Evolutionary conservation across 768 basidiomycete genomes (phyloP).

Genomic region (Dictyophora rubrovolvata): DNA sequence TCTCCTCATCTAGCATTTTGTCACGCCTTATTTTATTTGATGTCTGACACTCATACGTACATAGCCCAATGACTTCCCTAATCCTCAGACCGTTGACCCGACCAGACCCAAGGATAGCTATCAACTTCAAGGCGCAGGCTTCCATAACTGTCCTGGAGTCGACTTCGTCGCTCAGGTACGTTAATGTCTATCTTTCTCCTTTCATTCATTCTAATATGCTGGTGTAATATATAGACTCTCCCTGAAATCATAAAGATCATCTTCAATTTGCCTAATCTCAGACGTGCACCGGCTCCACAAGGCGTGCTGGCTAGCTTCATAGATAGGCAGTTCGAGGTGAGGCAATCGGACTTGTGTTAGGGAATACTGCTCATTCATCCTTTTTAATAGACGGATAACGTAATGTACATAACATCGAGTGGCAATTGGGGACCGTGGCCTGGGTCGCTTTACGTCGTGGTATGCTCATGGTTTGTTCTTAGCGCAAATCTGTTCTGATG

Average conservation of each 20-base stretch:
- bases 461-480: background rate
- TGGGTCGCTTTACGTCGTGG: conserved; percentile 24
- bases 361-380: too few species aligned
- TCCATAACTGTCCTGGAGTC: conserved; percentile 32
- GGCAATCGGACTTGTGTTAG: too few species aligned
- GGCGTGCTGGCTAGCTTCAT: conserved; percentile 29
- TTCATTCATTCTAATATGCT: background rate
- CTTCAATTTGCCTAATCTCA: conserved; percentile 33
- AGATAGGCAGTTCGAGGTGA: conserved; percentile 24
- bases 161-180: background rate
- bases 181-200: background rate
- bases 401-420: conserved; percentile 21
- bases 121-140: conserved; percentile 26
- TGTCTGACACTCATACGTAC: too few species aligned
- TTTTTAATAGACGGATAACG: conserved; percentile 8
- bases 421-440: conserved; percentile 30
- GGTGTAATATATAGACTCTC: conserved; percentile 27
- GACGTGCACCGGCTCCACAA: conserved; percentile 34
- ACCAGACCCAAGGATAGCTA: conserved; percentile 24
- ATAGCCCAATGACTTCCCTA: conserved; percentile 33
- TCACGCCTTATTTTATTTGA: background rate
- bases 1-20: background rate
- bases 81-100: conserved; percentile 31
- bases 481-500: background rate
- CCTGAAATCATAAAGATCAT: conserved; percentile 37